Evolutionary conservation across 805 yeast species (phyloP).

Genomic region (Metschnikowia arizonensis): DNA sequence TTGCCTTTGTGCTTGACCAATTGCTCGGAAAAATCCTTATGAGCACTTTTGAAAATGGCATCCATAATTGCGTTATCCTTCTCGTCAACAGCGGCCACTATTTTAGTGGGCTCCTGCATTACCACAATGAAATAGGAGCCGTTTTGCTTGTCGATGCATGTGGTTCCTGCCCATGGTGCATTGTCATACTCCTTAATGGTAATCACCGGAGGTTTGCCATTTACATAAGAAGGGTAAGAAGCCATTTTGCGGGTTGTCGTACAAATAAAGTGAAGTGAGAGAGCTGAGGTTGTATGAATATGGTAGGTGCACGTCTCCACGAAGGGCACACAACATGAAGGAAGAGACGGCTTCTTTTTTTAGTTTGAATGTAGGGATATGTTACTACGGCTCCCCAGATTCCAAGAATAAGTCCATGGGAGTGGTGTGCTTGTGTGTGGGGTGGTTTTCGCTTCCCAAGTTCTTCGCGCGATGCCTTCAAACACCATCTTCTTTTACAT

Average conservation of each 20-base stretch:
- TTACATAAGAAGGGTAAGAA: slow-evolving; percentile 39
- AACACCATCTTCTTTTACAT: slow-evolving; percentile 6
- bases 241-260: neutral
- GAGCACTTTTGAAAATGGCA: slow-evolving; percentile 45
- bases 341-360: neutral
- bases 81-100: slow-evolving; percentile 41
- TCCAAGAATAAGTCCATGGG: neutral
- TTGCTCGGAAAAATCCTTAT: slow-evolving; percentile 23
- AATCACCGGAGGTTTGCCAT: slow-evolving; percentile 47
- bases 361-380: neutral
- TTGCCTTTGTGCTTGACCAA: slow-evolving; percentile 15
- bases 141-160: slow-evolving; percentile 44
- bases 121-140: slow-evolving; percentile 41
- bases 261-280: no score
- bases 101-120: slow-evolving; percentile 40
- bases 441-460: neutral
- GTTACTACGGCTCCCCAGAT: neutral
- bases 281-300: no score
- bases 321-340: neutral
- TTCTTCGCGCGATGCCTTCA: slow-evolving; percentile 6
- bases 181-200: slow-evolving; percentile 44
- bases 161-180: slow-evolving; percentile 50
- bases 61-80: slow-evolving; percentile 39
- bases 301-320: slow-evolving; percentile 1
- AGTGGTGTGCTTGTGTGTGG: neutral